Evolutionary conservation across 2,329 filamentous ascomycete genomes (phyloP).

Genomic region (Stagonosporopsis tanaceti): DNA sequence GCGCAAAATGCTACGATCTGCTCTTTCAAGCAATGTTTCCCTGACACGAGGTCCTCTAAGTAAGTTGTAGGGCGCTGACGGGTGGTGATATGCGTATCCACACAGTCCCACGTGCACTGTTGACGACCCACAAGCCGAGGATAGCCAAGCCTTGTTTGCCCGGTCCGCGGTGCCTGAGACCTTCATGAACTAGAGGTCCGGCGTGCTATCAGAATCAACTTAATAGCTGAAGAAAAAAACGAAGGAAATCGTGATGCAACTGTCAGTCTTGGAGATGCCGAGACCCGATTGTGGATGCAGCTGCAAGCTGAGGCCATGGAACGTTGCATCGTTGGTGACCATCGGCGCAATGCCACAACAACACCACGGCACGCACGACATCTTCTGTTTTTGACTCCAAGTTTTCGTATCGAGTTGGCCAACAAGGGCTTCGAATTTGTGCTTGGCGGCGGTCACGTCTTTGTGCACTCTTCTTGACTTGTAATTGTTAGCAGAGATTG

Average conservation of each 20-base stretch:
- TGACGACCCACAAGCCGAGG: constrained; percentile 10
- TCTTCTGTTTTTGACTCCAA: not conserved
- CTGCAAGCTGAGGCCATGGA: constrained; percentile 18
- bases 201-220: not conserved
- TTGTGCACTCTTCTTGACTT: constrained; percentile 3
- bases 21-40: not conserved
- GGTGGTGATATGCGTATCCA: constrained; percentile 9
- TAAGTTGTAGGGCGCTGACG: constrained; percentile 3
- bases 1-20: constrained; percentile 1
- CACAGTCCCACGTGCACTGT: constrained; percentile 1
- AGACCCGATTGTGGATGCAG: constrained; percentile 15
- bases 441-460: not conserved
- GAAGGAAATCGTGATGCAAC: constrained; percentile 1
- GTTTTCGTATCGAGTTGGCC: constrained; percentile 2
- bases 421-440: not conserved
- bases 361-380: constrained; percentile 20
- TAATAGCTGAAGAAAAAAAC: not conserved
- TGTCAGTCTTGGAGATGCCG: constrained; percentile 1
- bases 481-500: not conserved
- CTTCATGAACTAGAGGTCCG: not conserved
- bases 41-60: constrained; percentile 3
- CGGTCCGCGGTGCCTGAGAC: not conserved
- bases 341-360: constrained; percentile 29
- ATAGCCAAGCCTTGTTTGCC: constrained; percentile 15
- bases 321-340: constrained; percentile 43